phyloP scores from a whole-genome alignment of 257 asterid species.

The Asclepias syriaca region DNA sequence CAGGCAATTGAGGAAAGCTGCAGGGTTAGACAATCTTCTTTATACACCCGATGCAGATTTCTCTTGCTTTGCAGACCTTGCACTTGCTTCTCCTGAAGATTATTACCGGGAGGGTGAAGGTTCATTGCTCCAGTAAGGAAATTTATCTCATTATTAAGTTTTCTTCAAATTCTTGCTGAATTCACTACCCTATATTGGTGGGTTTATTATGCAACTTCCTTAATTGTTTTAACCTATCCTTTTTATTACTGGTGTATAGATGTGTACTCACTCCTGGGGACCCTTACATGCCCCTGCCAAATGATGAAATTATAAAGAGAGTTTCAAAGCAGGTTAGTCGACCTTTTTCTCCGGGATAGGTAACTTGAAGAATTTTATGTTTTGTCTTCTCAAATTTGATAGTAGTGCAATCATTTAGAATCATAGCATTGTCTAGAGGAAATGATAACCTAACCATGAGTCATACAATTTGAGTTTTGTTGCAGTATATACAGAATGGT shows the following conservation, averaged over 20 bases:
- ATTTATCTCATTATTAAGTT: not conserved
- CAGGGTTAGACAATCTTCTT: constrained; percentile 89
- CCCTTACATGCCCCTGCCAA: constrained; percentile 93
- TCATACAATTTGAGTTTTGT: not conserved
- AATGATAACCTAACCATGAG: not conserved
- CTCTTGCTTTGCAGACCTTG: constrained; percentile 97
- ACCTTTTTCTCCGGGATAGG: constrained; percentile 4
- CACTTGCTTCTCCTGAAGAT: constrained; percentile 87
- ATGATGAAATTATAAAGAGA: constrained; percentile 79
- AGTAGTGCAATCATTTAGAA: not conserved
- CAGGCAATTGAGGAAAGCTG: constrained; percentile 82
- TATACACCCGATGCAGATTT: constrained; percentile 98
- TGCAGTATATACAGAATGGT: not conserved
- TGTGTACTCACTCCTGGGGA: constrained; percentile 98
- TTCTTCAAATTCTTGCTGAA: constrained; percentile 1
- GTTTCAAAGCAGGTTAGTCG: constrained; percentile 78
- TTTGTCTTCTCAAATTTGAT: not conserved
- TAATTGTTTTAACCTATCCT: constrained; percentile 13
- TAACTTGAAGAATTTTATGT: not conserved
- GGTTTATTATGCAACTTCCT: not conserved
- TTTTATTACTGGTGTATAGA: constrained; percentile 35
- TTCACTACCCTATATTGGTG: not conserved
- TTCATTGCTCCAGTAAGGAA: constrained; percentile 89
- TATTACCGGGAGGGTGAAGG: constrained; percentile 95
- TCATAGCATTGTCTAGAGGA: not conserved